These are phyloP conservation scores for Boletus speciosus DNA, from an alignment of 768 basidiomycete genomes.

Conservation along the genomic window DNA sequence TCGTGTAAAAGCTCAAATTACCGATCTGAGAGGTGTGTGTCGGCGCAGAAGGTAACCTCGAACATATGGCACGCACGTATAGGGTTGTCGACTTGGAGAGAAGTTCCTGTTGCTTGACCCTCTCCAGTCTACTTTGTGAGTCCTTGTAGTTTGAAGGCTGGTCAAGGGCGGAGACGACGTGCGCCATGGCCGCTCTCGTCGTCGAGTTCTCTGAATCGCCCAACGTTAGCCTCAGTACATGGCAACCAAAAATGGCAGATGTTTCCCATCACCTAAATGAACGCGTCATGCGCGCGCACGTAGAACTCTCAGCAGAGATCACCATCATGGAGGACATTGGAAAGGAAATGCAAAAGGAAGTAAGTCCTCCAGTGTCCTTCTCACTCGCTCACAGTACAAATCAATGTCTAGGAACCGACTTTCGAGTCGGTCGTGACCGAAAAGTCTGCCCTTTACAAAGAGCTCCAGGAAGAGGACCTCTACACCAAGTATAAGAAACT, in stretches of 20 bases:
- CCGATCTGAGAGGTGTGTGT: conserved; percentile 55
- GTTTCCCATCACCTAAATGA: conserved; percentile 26
- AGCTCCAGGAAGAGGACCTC: conserved; percentile 87
- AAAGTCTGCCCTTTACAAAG: conserved; percentile 82
- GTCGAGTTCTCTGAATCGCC: neutral
- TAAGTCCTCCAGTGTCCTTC: conserved; percentile 34
- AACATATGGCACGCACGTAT: conserved; percentile 60
- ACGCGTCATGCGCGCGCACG: conserved; percentile 28
- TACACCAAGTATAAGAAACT: conserved; percentile 98
- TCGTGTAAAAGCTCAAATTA: conserved; percentile 92
- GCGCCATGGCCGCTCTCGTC: conserved; percentile 56
- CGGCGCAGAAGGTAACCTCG: conserved; percentile 15
- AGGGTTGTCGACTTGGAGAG: conserved; percentile 83
- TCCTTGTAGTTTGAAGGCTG: conserved; percentile 98
- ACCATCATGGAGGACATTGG: conserved; percentile 82
- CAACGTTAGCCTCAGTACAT: neutral
- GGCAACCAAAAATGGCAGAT: conserved; percentile 22
- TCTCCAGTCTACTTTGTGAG: conserved; percentile 79
- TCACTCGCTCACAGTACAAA: conserved; percentile 1
- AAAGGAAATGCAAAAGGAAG: conserved; percentile 79
- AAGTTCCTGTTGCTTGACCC: conserved; percentile 74
- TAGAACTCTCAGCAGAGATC: conserved; percentile 9
- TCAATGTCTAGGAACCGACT: conserved; percentile 68
- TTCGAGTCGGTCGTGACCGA: conserved; percentile 86
- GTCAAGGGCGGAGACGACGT: conserved; percentile 82